Base-by-base conservation (phyloP, 305 asterid species). In the Ilex paraguariensis region DNA sequence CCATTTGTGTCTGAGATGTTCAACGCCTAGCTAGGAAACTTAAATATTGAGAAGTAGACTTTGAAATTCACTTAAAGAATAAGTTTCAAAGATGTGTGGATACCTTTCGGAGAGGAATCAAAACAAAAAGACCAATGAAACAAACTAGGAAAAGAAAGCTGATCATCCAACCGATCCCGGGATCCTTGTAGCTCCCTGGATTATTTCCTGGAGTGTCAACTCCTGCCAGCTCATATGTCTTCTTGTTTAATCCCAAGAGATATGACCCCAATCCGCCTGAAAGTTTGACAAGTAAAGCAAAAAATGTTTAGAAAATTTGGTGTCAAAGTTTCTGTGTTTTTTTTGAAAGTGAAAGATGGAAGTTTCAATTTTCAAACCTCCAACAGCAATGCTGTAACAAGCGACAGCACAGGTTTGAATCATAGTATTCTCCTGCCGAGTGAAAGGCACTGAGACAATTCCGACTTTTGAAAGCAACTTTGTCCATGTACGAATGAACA, bases 81-180 rank as follows among this genome's bases (percentile, higher is more conserved):
- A 13, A 46, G 52, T 3, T 46, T 46, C 15, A 10, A 8, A 46
- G 52, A 36, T 7, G 13, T 7, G 13, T 3, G n/a, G 7, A 5
- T 64, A 87, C 95, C 77, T 85, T 87, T 30, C 93, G 65, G 28
- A 87, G 91, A 64, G 96, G 96, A 65, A 87, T 75, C 78, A 87
- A 73, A 54, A 82, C 94, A 55, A 87, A 83, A 17, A 87, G 88
- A 42, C 96, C 91, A 31, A 87, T 74, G 63, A 87, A 87, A 66
- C 84, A 81, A 16, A 85, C 94, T 36, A 85, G 59, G 49, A 87
- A 73, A 6, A 79, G 82, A 68, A 75, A 85, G 13, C 73, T 82
- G 61, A 66, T 85, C 87, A 85, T 87, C 96, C 96, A 87, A 45
- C 80, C 96, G 56, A 87, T 54, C 50, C 68, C 76, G 10, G 88